Evolutionary conservation across 2,329 filamentous ascomycete species (phyloP), one percentile per base, ranked within the genome.

Genomic region (Exophiala calicioides): DNA sequence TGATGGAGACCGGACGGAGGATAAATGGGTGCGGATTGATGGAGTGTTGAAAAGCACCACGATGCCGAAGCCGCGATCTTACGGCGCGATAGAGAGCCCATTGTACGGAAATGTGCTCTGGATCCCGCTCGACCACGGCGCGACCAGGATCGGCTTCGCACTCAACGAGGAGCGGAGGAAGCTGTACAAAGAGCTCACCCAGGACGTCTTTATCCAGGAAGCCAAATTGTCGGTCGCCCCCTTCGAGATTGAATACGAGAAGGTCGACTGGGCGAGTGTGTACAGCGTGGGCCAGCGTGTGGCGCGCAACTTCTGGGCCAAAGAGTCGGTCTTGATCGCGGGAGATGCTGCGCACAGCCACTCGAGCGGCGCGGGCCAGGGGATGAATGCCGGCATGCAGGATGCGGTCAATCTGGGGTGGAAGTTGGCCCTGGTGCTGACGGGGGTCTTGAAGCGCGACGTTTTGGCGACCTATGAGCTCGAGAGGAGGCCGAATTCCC

Each of bases 81-180:
- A 78, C 51, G 72, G 73, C 23, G 67, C 74, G 0, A 74, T 79
- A 34, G 76, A 80, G 55, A 73, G 67, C 18, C 68, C 68, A 0
- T 75, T 72, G 0, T 76, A 79, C 53, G 76, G 77, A 3, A 79
- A 79, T 45, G 74, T 80, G 0, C 64, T 80, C 0, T 80, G 76
- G 76, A 75, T 70, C 2, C 70, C 73, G 3, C 62, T 80, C 0
- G 78, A 80, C 55, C 72, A 75, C 45, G 76, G 74, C 3, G 72
- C 69, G 0, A 78, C 75, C 0, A 68, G 77, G 4, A 77, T 80
- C 30, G 78, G 77, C 3, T 80, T 73, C 50, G 74, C 74, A 0
- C 73, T 76, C 53, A 76, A 68, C 2, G 64, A 70, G 0, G 70
- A 70, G 36, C 58, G 68, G 5, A 59, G 63, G 44, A 65, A 63